Percentiles rank a stretch among this genome's conserved stretches.
phyloP scores from a whole-genome alignment of 306 rosid species.

The Castanea mollissima region DNA sequence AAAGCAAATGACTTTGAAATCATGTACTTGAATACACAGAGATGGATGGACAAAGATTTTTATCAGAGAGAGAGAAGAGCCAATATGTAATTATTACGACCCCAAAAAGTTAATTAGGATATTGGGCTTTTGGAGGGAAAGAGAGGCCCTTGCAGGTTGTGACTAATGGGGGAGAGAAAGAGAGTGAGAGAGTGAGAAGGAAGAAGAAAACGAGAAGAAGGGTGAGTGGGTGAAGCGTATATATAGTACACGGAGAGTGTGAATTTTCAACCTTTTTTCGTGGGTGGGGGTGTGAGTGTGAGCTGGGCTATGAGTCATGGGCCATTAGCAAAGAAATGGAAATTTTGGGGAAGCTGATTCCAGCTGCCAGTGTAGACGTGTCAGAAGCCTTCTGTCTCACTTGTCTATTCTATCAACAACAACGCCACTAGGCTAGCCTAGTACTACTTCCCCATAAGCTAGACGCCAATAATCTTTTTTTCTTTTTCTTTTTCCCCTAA shows the following conservation, averaged over 20 bases:
- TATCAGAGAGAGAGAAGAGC: too few relatives aligned
- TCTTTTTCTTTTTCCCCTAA: too few relatives aligned
- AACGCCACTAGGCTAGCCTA: background rate
- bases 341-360: background rate
- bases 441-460: too few relatives aligned
- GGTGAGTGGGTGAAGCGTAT: background rate
- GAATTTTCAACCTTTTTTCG: constrained; percentile 24
- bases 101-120: background rate
- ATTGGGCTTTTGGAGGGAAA: constrained; percentile 39
- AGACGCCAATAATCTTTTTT: too few relatives aligned
- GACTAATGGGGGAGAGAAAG: background rate
- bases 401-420: background rate
- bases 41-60: too few relatives aligned
- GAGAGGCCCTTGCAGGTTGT: background rate
- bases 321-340: background rate
- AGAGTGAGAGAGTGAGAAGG: background rate
- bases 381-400: background rate
- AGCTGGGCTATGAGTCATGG: background rate
- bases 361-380: constrained; percentile 31
- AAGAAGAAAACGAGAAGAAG: constrained; percentile 16
- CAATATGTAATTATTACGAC: background rate
- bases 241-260: constrained; percentile 34
- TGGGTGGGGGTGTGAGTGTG: constrained; percentile 7
- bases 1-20: too few relatives aligned
- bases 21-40: too few relatives aligned